Base-by-base conservation (phyloP, 805 yeast genomes). In the Candida morakotiae region DNA sequence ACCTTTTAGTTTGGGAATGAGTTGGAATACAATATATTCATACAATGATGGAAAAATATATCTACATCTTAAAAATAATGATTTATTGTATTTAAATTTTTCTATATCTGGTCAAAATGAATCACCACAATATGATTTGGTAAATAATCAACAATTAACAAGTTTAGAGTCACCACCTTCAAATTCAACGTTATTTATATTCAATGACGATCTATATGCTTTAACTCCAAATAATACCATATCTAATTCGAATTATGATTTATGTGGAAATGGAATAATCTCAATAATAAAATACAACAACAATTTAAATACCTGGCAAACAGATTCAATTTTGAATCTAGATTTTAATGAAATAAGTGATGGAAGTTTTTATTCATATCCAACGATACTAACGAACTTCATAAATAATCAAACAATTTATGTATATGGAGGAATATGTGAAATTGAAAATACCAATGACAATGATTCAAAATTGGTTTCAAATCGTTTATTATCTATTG, bases 371-470 rank as follows among this genome's bases (percentile, higher is more conserved):
- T 66, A 64, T 33, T 46, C 51, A 8, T 57, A 53, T 6, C 53
- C 80, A 1, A 55, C 75, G 0, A 62, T 74, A 35, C 51, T 79
- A 37, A 57, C 74, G 3, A 64, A 69, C 13, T 57, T 58, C 10
- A 56, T 60, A 11, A 48, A 47, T 7, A 46, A 60, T 6, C 52
- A 59, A 13, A 58, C 69, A 2, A 48, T 79, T 0, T 79, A 73
- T 49, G 64, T 79, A 0, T 79, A 73, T 47, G 83, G 84, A 2
- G 86, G 86, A 0, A 27, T 39, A 3, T 59, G 69, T 21, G 16
- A 28, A n/a, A 6, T 6, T 6, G 40, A 39, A 5, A n/a, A n/a
- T n/a, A n/a, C n/a, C n/a, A n/a, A n/a, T n/a, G n/a, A n/a, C n/a
- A n/a, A n/a, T n/a, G 13, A 37, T 1, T 43, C 42, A 9, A 52